phyloP scores from a whole-genome alignment of 176 grass and related monocot species.

The Musa beccarii region DNA sequence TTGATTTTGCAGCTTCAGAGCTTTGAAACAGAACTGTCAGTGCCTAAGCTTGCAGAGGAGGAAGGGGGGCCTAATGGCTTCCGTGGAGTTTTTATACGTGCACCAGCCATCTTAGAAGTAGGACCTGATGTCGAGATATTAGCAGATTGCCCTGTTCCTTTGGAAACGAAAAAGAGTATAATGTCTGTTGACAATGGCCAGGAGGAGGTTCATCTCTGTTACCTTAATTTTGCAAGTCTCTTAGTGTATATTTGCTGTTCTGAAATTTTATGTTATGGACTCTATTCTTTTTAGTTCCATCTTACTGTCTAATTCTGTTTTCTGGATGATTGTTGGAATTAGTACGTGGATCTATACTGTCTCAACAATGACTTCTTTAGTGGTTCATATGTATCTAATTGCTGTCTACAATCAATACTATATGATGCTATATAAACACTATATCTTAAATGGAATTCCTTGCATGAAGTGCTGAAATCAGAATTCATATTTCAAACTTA shows the following conservation, averaged over 20 bases:
- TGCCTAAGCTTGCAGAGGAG: conserved; percentile 68
- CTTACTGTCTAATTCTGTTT: background rate
- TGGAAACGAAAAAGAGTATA: conserved; percentile 32
- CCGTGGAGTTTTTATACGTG: conserved; percentile 89
- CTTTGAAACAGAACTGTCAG: conserved; percentile 77
- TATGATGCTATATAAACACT: background rate
- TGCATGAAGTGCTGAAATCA: background rate
- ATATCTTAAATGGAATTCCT: background rate
- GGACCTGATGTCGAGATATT: conserved; percentile 74
- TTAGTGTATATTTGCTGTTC: background rate
- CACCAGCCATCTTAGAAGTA: conserved; percentile 86
- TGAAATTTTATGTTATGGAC: background rate
- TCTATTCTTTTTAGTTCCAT: background rate
- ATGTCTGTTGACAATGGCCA: conserved; percentile 30
- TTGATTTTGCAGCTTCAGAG: conserved; percentile 68
- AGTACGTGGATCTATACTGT: background rate
- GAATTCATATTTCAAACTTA: background rate
- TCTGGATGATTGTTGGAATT: background rate
- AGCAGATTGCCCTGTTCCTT: conserved; percentile 65
- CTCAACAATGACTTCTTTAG: background rate
- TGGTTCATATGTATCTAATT: background rate
- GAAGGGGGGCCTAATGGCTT: conserved; percentile 58
- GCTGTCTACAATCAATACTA: background rate
- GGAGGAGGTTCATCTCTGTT: conserved; percentile 56
- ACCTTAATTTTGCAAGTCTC: background rate